phyloP scores from a whole-genome alignment of 2,329 filamentous ascomycete genomes.

The Pestalotiopsis sp. region DNA sequence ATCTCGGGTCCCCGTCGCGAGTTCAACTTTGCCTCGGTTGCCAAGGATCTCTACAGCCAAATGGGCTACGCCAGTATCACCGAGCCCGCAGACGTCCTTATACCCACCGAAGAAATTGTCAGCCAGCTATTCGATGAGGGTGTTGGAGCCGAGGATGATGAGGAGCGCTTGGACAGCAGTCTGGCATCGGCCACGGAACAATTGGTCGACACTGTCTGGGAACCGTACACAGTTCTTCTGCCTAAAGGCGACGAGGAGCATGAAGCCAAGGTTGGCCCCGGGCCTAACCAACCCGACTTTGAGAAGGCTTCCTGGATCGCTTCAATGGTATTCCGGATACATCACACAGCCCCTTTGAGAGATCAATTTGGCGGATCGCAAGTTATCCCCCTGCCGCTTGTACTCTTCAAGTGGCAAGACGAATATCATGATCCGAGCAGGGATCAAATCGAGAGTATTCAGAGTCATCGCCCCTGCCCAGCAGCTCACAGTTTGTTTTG shows the following conservation, averaged over 20 bases:
- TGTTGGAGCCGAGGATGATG: constrained; percentile 57
- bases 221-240: constrained; percentile 52
- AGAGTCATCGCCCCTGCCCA: constrained; percentile 69
- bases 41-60: constrained; percentile 68
- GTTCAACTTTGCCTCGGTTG: constrained; percentile 70
- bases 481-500: constrained; percentile 80
- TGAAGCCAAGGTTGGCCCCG: constrained; percentile 66
- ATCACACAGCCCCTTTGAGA: constrained; percentile 62
- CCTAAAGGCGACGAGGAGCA: constrained; percentile 56
- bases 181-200: constrained; percentile 56
- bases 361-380: constrained; percentile 40
- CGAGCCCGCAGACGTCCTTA: constrained; percentile 73
- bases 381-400: constrained; percentile 67
- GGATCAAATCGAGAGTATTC: constrained; percentile 67
- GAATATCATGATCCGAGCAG: constrained; percentile 73
- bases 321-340: constrained; percentile 75
- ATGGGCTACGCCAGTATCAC: constrained; percentile 61
- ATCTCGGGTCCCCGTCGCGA: constrained; percentile 47
- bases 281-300: constrained; percentile 62
- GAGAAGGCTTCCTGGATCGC: constrained; percentile 81
- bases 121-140: constrained; percentile 66
- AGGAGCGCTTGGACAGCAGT: constrained; percentile 58
- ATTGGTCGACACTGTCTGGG: constrained; percentile 58
- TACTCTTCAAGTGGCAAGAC: constrained; percentile 83
- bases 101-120: constrained; percentile 75